A percentile compares a stretch with the other conserved stretches of the same genome.
Conservation (phyloP, 129 eudicot species). For the Chrysanthemum makinoi region DNA sequence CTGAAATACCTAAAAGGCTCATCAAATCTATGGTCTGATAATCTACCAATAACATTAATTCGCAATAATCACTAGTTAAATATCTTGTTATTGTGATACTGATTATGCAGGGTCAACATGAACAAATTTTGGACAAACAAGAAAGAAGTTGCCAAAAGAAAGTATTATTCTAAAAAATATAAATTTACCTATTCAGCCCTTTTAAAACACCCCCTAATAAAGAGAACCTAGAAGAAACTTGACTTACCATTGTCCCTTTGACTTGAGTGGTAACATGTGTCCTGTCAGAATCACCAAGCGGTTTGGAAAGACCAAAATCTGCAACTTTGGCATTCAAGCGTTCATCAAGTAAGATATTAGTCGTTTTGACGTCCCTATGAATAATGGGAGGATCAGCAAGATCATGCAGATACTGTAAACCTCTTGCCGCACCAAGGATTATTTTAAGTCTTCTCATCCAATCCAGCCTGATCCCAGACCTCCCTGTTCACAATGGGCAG, state of each 20-base stretch:
- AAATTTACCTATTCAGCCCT: not conserved
- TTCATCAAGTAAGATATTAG: slow-evolving; percentile 76
- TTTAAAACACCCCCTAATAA: not conserved
- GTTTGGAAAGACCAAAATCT: slow-evolving; percentile 87
- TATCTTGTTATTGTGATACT: not conserved
- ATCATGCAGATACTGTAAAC: slow-evolving; percentile 83
- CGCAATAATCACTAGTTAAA: too few species aligned
- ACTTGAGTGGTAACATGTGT: slow-evolving; percentile 90
- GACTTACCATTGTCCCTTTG: slow-evolving; percentile 96
- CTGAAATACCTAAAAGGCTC: not conserved
- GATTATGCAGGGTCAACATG: not conserved
- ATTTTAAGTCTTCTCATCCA: slow-evolving; percentile 82
- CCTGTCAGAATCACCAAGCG: slow-evolving; percentile 42
- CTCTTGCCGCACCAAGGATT: slow-evolving; percentile 91
- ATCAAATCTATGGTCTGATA: not conserved
- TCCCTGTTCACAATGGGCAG: slow-evolving; percentile 42
- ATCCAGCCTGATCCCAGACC: slow-evolving; percentile 76
- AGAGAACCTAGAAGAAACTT: not conserved
- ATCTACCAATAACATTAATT: not conserved
- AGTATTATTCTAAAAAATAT: not conserved
- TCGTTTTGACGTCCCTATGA: slow-evolving; percentile 82
- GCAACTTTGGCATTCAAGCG: slow-evolving; percentile 82
- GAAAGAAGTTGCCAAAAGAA: not conserved
- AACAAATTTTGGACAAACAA: not conserved
- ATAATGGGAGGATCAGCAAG: slow-evolving; percentile 93